Conservation (phyloP, 176 grass and related monocot species). For the Alloteropsis semialata region DNA sequence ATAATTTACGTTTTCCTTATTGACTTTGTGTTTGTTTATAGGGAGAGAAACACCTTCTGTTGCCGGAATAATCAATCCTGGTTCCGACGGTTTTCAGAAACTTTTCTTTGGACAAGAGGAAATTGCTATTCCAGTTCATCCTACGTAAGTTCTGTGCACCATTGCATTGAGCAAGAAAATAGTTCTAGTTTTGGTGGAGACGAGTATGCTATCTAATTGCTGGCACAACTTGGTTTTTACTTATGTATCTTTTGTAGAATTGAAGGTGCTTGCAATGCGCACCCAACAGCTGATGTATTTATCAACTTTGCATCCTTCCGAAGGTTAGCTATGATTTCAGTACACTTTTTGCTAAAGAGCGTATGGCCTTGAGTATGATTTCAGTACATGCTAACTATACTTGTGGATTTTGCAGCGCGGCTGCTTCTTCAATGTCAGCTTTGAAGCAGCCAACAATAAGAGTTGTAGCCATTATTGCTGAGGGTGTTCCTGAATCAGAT, state of each 20-base stretch:
- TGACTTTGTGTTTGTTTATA: constrained; percentile 27
- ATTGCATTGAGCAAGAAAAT: constrained; percentile 21
- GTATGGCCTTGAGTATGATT: background rate
- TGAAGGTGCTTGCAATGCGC: constrained; percentile 86
- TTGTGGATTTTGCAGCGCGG: constrained; percentile 64
- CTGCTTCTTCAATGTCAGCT: constrained; percentile 92
- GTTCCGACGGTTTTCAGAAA: constrained; percentile 98
- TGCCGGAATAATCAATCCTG: constrained; percentile 99
- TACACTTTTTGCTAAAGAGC: background rate
- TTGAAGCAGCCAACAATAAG: constrained; percentile 90
- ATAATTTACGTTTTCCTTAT: constrained; percentile 24
- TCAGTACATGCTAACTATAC: constrained; percentile 19
- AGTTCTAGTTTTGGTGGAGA: constrained; percentile 2
- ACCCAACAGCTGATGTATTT: constrained; percentile 97
- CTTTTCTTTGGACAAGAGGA: constrained; percentile 99
- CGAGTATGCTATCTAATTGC: constrained; percentile 6
- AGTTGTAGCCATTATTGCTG: constrained; percentile 96
- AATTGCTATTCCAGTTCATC: constrained; percentile 98
- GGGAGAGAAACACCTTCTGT: constrained; percentile 98
- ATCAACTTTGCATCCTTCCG: constrained; percentile 97
- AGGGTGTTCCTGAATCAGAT: constrained; percentile 97
- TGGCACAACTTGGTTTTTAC: background rate
- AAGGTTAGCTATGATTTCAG: constrained; percentile 55
- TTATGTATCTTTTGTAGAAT: constrained; percentile 56
- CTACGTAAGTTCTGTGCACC: constrained; percentile 44